Percentiles rank a stretch among this genome's conserved stretches.
phyloP scores from a whole-genome alignment of 2,329 filamentous ascomycete species.

The Diplodia mutila region DNA sequence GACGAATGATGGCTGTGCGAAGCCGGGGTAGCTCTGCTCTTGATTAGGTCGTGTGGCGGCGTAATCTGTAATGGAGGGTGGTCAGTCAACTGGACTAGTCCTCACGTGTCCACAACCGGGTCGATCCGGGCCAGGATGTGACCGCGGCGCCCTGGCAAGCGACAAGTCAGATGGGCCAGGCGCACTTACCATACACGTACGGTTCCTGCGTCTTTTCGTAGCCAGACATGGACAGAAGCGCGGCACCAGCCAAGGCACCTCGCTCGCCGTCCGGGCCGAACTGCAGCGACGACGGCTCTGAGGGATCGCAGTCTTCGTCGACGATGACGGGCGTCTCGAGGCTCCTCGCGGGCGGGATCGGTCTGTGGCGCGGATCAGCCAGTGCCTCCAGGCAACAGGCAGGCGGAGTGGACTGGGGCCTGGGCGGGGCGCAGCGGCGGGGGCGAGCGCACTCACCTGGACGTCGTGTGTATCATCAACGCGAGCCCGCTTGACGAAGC shows the following conservation, averaged over 20 bases:
- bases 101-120: conserved; percentile 44
- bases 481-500: conserved; percentile 20
- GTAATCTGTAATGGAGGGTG: conserved; percentile 56
- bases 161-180: conserved; percentile 44
- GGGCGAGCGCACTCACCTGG: conserved; percentile 13
- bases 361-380: conserved; percentile 1
- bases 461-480: conserved; percentile 25
- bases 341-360: conserved; percentile 37
- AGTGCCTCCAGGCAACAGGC: conserved; percentile 6
- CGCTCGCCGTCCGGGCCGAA: conserved; percentile 39
- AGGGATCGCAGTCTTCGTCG: conserved; percentile 34
- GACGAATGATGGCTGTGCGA: conserved; percentile 54
- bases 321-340: conserved; percentile 36
- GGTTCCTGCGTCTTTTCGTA: conserved; percentile 76
- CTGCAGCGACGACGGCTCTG: conserved; percentile 35
- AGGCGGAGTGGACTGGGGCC: neutral
- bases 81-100: conserved; percentile 48
- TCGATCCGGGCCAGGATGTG: conserved; percentile 41
- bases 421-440: neutral
- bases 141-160: conserved; percentile 32
- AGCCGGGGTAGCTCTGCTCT: conserved; percentile 54
- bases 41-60: conserved; percentile 65
- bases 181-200: conserved; percentile 78
- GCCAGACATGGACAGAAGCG: conserved; percentile 76
- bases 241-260: conserved; percentile 58